phyloP scores from a whole-genome alignment of 2,329 filamentous ascomycete genomes.

The Ceratocystis papillata region DNA sequence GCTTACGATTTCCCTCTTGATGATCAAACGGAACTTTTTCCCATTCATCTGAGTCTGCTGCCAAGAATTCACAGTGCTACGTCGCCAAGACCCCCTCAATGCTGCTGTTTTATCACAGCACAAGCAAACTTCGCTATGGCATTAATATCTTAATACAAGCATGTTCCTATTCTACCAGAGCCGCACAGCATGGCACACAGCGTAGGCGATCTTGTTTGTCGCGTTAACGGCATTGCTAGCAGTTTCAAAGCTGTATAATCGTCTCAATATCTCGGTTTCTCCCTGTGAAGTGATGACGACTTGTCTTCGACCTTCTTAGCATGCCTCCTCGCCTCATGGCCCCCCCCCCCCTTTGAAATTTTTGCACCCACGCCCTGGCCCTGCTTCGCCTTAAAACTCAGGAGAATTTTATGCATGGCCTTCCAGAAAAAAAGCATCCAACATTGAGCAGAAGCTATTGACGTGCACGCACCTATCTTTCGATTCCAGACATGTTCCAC shows the following conservation, averaged over 20 bases:
- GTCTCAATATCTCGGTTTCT: background rate
- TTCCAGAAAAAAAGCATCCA: background rate
- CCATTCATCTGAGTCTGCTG: background rate
- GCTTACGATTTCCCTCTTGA: slow-evolving; percentile 9
- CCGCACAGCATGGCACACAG: too few species aligned
- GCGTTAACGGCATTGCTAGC: background rate
- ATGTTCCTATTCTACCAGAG: background rate
- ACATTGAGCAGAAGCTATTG: background rate
- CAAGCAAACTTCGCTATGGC: background rate
- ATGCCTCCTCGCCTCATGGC: background rate
- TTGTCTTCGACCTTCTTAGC: background rate
- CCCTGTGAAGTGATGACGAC: background rate
- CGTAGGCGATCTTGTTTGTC: too few species aligned
- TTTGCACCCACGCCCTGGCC: background rate
- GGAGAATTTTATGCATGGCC: background rate
- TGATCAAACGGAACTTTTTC: background rate
- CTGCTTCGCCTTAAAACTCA: background rate
- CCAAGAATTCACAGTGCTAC: slow-evolving; percentile 10
- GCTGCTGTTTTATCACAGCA: background rate
- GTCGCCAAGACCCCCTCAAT: background rate
- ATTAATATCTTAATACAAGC: slow-evolving; percentile 1
- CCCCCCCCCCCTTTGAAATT: background rate
- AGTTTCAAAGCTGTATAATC: slow-evolving; percentile 12
- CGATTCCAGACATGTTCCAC: slow-evolving; percentile 5
- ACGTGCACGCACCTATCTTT: slow-evolving; percentile 10